Evolutionary conservation across 208 protist species (phyloP), one percentile per base, ranked within the genome.

Genomic region (Wallacemonas sp.): DNA sequence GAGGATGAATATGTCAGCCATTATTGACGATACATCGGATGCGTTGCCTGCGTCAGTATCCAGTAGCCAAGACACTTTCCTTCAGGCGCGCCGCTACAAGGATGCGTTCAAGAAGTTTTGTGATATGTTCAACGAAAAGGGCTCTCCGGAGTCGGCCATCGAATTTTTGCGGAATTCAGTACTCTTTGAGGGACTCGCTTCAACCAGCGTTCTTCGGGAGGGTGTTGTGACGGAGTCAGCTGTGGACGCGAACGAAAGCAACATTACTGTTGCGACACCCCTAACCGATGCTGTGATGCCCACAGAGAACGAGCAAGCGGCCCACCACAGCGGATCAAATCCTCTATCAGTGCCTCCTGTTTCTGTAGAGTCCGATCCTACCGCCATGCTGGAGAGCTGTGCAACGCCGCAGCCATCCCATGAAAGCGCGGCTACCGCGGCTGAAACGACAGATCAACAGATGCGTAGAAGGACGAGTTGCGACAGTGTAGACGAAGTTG

Each of bases 31-130:
- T 5, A 14, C 47, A 4, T 27, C 5, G 8, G 47, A 55, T n/a
- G 47, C 26, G 27, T 19, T 5, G 14, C 27, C 26, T 8, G 47
- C 24, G 8, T 9, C 24, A 27, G 56, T 47, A 15, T 33, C 56
- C 11, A 49, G 28, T 39, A 51, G 56, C 15, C 56, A 68, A 34
- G 81, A 84, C 27, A 49, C 42, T 4, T 82, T 90, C 61, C 22
- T 89, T 54, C 68, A 86, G 38, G 82, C 72, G 0, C 56, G 79
- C 31, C 80, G 77, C 51, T 79, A 80, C 79, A 93, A 90, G 53
- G 81, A 90, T 45, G 74, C 79, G 1, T 83, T 93, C 59, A 70
- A 77, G 42, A 84, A 86, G 56, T 94, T 91, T 59, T 61, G 86
- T 9, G 79, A 77, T 33, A 28, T 88, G 2, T 90, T 94, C 56